Percentiles rank a stretch among this genome's conserved stretches.
Evolutionary conservation across 768 basidiomycete species (phyloP).

Genomic region (Crepidotus variabilis): DNA sequence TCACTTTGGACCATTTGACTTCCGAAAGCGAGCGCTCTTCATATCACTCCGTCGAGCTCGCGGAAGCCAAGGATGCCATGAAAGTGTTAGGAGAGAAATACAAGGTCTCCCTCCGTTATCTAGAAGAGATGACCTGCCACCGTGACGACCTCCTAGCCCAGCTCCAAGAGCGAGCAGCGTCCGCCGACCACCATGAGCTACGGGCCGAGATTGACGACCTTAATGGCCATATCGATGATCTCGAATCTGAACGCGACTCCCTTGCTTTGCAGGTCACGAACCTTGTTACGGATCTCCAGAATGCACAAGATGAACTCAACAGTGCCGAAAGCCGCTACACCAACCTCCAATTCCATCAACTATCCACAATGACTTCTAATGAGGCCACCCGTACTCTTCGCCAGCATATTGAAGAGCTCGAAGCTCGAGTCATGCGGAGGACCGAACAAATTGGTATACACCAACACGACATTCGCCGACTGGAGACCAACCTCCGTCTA

Average conservation of each 20-base stretch:
- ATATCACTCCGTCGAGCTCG: conserved; percentile 11
- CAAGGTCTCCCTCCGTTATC: conserved; percentile 24
- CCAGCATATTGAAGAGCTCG: conserved; percentile 66
- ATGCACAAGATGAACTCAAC: conserved; percentile 48
- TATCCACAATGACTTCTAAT: conserved; percentile 56
- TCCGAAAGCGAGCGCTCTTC: neutral
- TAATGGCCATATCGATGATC: conserved; percentile 44
- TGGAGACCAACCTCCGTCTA: conserved; percentile 71
- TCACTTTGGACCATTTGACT: conserved; percentile 11
- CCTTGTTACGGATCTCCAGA: conserved; percentile 53
- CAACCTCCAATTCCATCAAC: conserved; percentile 60
- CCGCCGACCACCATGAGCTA: conserved; percentile 34
- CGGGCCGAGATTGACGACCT: conserved; percentile 42
- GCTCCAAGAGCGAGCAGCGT: conserved; percentile 27
- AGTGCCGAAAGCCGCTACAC: conserved; percentile 60
- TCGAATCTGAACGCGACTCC: conserved; percentile 65
- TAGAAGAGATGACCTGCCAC: conserved; percentile 34
- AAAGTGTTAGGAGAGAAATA: conserved; percentile 30
- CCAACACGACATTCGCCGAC: conserved; percentile 72
- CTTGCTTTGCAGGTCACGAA: conserved; percentile 63
- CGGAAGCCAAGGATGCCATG: conserved; percentile 18
- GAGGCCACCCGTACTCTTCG: conserved; percentile 54
- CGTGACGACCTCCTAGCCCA: conserved; percentile 32
- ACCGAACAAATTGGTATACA: conserved; percentile 76
- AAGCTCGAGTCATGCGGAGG: conserved; percentile 57